Conservation (phyloP, 2,329 filamentous ascomycete species). For the Cercospora citrullina region DNA sequence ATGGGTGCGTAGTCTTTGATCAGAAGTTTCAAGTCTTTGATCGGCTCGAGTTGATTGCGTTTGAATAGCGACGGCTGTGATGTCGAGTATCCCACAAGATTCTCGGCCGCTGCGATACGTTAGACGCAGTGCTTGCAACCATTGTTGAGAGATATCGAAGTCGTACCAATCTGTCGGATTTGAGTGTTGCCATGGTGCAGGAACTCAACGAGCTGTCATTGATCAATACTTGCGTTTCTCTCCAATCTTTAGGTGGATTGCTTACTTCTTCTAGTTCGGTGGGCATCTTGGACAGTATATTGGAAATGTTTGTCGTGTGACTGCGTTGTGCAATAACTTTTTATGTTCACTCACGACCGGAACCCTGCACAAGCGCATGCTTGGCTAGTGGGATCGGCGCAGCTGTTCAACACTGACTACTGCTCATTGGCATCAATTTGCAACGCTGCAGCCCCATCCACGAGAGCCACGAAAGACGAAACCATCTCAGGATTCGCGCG, state of each 20-base stretch:
- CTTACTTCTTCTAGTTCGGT: constrained; percentile 53
- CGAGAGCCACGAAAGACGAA: not conserved
- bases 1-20: constrained; percentile 87
- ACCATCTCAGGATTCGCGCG: not conserved
- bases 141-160: not conserved
- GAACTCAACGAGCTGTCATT: constrained; percentile 18
- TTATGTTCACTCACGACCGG: constrained; percentile 8
- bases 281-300: constrained; percentile 42
- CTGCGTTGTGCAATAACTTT: constrained; percentile 11
- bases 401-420: not conserved
- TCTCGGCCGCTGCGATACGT: constrained; percentile 66
- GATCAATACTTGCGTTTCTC: constrained; percentile 21
- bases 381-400: constrained; percentile 3
- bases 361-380: constrained; percentile 4
- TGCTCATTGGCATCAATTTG: constrained; percentile 10
- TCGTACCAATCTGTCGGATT: constrained; percentile 73
- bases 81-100: constrained; percentile 80
- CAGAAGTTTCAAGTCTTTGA: constrained; percentile 84
- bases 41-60: constrained; percentile 69
- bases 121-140: constrained; percentile 10
- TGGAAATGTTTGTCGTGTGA: not conserved
- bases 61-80: constrained; percentile 82
- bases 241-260: not conserved
- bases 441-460: not conserved
- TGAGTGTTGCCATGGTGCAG: constrained; percentile 65